Percentiles rank a stretch among this genome's conserved stretches.
Conservation (phyloP, 495 filamentous ascomycete species). For the Aspergillus wentii region DNA sequence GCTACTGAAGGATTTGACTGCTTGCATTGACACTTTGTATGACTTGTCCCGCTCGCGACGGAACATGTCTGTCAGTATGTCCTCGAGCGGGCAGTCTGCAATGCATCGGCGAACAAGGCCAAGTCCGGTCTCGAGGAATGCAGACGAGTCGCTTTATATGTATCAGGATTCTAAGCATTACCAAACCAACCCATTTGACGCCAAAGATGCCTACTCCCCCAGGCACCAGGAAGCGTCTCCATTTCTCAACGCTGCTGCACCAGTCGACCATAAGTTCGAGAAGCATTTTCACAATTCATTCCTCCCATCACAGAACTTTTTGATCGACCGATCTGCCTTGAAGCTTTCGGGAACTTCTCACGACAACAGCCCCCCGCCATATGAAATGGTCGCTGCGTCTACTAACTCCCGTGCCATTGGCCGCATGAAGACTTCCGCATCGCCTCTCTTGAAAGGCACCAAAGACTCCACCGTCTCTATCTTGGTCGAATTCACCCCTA, state of each 20-base stretch:
- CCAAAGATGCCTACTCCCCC: background rate
- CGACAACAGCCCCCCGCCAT: conserved; percentile 42
- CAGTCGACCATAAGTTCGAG: conserved; percentile 14
- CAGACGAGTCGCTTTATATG: conserved; percentile 5
- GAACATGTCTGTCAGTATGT: conserved; percentile 39
- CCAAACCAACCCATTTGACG: conserved; percentile 21
- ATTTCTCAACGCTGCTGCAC: background rate
- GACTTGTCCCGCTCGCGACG: conserved; percentile 74
- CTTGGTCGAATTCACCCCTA: conserved; percentile 42
- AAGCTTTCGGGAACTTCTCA: conserved; percentile 38
- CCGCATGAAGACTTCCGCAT: conserved; percentile 37
- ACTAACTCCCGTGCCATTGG: conserved; percentile 45
- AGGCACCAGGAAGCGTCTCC: background rate
- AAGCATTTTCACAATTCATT: conserved; percentile 11
- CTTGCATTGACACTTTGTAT: conserved; percentile 84
- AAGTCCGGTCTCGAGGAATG: conserved; percentile 12
- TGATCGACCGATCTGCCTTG: conserved; percentile 40
- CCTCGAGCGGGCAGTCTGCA: conserved; percentile 24
- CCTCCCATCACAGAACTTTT: conserved; percentile 21
- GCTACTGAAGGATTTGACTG: conserved; percentile 71
- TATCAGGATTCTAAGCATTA: conserved; percentile 21
- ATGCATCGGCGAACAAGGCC: conserved; percentile 22
- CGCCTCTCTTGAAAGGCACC: conserved; percentile 24
- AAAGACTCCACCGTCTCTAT: conserved; percentile 40
- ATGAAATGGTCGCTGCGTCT: conserved; percentile 39